Conservation (phyloP, 1,284 basidiomycete species). For the Fomitopsis palustris region DNA sequence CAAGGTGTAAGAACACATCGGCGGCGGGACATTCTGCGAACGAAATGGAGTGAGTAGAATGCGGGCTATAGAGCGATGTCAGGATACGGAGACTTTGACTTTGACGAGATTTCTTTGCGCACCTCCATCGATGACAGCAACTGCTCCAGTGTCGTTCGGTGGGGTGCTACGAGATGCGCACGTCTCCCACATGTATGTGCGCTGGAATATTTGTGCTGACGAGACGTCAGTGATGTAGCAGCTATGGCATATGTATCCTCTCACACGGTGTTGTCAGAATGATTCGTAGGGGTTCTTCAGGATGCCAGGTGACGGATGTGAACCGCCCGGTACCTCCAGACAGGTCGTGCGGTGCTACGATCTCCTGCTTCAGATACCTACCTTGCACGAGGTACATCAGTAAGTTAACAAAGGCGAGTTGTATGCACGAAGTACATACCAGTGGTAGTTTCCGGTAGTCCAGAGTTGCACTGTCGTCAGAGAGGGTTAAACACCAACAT, state of each 20-base stretch:
- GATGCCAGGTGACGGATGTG: slow-evolving; percentile 81
- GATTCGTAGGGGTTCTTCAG: slow-evolving; percentile 72
- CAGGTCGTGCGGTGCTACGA: slow-evolving; percentile 41
- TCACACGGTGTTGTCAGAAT: slow-evolving; percentile 67
- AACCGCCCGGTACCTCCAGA: slow-evolving; percentile 43
- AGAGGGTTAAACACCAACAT: neutral
- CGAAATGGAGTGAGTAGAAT: slow-evolving; percentile 91
- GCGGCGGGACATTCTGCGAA: slow-evolving; percentile 91
- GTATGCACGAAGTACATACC: slow-evolving; percentile 43
- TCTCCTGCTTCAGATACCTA: slow-evolving; percentile 91
- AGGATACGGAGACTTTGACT: neutral
- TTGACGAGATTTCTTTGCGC: slow-evolving; percentile 25
- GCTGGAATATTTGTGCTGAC: slow-evolving; percentile 55
- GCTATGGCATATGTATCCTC: slow-evolving; percentile 21
- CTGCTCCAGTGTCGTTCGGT: slow-evolving; percentile 79
- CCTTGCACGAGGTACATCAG: neutral
- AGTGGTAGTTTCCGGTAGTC: slow-evolving; percentile 95
- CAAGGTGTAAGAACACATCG: slow-evolving; percentile 83
- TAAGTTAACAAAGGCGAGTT: neutral
- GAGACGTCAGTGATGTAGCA: slow-evolving; percentile 2
- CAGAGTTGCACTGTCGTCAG: slow-evolving; percentile 79
- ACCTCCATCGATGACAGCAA: slow-evolving; percentile 93
- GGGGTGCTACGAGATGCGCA: slow-evolving; percentile 58
- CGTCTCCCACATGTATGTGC: slow-evolving; percentile 77
- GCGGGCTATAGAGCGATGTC: slow-evolving; percentile 40